Conservation (phyloP, 495 filamentous ascomycete genomes). For the Rusavskia elegans region DNA sequence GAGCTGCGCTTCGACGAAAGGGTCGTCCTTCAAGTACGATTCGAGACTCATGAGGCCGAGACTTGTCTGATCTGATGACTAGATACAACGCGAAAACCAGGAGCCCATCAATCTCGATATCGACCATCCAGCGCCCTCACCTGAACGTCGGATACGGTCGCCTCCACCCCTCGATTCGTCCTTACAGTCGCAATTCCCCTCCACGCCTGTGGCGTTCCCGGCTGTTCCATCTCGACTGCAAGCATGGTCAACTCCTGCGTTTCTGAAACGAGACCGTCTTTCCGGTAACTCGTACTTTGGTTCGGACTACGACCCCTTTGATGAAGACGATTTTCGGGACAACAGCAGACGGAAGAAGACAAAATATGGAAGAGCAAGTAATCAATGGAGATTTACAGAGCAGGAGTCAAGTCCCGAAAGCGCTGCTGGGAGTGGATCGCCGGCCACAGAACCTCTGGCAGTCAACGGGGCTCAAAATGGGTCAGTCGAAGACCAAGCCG, state of each 20-base stretch:
- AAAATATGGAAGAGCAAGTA: constrained; percentile 51
- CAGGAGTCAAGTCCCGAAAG: constrained; percentile 50
- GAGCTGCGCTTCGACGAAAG: constrained; percentile 46
- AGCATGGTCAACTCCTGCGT: constrained; percentile 61
- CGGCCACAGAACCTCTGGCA: constrained; percentile 17
- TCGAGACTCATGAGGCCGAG: not conserved
- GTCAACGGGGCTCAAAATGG: not conserved
- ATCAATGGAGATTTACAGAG: constrained; percentile 55
- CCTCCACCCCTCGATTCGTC: not conserved
- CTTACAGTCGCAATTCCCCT: not conserved
- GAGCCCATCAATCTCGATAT: constrained; percentile 26
- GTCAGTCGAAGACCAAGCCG: not conserved
- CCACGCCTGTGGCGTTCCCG: not conserved
- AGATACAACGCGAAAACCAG: constrained; percentile 23
- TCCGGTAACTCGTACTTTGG: constrained; percentile 45
- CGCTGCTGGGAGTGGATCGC: constrained; percentile 18
- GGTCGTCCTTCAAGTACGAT: constrained; percentile 41
- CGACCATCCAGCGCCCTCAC: constrained; percentile 22
- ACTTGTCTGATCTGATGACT: not conserved
- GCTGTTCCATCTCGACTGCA: constrained; percentile 5
- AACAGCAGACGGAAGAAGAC: constrained; percentile 55
- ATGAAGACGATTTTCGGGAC: constrained; percentile 47
- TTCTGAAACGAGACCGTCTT: constrained; percentile 46
- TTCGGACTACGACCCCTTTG: constrained; percentile 50
- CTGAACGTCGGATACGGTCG: constrained; percentile 5